phyloP scores from a whole-genome alignment of 805 yeast species.

The Candida multigemmis region DNA sequence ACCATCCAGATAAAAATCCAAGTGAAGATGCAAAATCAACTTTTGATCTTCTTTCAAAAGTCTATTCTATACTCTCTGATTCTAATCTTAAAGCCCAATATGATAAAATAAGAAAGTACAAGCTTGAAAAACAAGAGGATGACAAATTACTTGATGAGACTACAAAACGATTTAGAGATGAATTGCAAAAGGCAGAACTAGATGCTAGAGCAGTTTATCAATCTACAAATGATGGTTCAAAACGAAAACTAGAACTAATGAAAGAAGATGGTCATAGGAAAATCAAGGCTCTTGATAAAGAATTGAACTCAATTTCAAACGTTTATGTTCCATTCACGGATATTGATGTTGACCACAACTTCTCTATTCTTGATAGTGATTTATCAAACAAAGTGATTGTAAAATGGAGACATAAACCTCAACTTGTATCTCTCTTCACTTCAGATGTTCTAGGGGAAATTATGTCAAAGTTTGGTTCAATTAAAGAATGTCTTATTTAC shows the following conservation, averaged over 20 bases:
- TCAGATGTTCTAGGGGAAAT: constrained; percentile 23
- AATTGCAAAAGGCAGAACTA: constrained; percentile 16
- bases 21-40: constrained; percentile 13
- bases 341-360: constrained; percentile 4
- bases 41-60: constrained; percentile 20
- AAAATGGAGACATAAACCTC: constrained; percentile 38
- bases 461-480: constrained; percentile 39
- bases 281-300: constrained; percentile 15
- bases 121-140: constrained; percentile 5
- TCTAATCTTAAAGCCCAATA: constrained; percentile 16
- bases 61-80: constrained; percentile 21
- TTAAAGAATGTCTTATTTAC: constrained; percentile 7
- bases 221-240: constrained; percentile 2
- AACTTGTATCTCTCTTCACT: constrained; percentile 19
- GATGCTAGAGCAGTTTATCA: constrained; percentile 2
- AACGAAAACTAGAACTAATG: constrained; percentile 8
- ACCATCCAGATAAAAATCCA: constrained; percentile 33
- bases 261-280: constrained; percentile 18
- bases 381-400: constrained; percentile 15
- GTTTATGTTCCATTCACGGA: constrained; percentile 11
- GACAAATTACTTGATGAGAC: constrained; percentile 9
- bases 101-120: constrained; percentile 15
- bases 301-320: constrained; percentile 2
- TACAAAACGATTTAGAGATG: constrained; percentile 17
- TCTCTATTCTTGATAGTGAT: constrained; percentile 2